phyloP scores from a whole-genome alignment of 305 asterid genomes.

The Rubia peregrina region DNA sequence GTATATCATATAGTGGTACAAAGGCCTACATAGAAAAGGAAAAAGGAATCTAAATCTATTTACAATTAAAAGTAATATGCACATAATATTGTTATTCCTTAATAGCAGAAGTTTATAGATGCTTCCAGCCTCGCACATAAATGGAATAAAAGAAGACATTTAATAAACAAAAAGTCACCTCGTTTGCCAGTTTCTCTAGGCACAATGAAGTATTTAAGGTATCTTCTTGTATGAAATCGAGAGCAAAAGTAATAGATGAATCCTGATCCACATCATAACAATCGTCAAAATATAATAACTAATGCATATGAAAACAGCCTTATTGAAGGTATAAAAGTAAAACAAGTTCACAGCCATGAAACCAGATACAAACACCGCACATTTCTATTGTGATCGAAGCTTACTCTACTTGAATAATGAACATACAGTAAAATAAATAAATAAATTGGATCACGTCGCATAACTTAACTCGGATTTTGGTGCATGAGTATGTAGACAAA shows the following conservation, averaged over 20 bases:
- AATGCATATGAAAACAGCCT: neutral
- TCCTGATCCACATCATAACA: conserved; percentile 51
- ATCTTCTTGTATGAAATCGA: conserved; percentile 89
- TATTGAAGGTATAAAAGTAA: neutral
- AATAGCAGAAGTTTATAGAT: neutral
- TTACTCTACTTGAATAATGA: too few species aligned
- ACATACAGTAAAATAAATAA: too few species aligned
- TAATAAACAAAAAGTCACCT: conserved; percentile 45
- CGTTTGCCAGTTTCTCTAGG: conserved; percentile 89
- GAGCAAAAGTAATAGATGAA: conserved; percentile 82
- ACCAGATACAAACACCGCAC: too few species aligned
- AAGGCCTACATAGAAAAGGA: too few species aligned
- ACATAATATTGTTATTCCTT: too few species aligned
- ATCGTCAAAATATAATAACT: neutral
- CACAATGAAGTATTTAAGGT: conserved; percentile 80
- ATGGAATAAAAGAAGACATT: conserved; percentile 1
- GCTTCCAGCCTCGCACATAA: neutral
- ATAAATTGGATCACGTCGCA: too few species aligned
- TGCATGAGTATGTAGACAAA: too few species aligned
- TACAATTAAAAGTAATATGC: too few species aligned
- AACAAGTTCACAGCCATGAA: neutral
- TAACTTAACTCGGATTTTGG: too few species aligned
- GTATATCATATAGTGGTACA: too few species aligned
- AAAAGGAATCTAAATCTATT: too few species aligned
- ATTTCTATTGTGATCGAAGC: too few species aligned